A percentile compares a stretch with the other conserved stretches of the same genome.
These are phyloP conservation scores for Aspergillus sp. DNA, from an alignment of 2,329 filamentous ascomycete genomes.

Conservation along the genomic window DNA sequence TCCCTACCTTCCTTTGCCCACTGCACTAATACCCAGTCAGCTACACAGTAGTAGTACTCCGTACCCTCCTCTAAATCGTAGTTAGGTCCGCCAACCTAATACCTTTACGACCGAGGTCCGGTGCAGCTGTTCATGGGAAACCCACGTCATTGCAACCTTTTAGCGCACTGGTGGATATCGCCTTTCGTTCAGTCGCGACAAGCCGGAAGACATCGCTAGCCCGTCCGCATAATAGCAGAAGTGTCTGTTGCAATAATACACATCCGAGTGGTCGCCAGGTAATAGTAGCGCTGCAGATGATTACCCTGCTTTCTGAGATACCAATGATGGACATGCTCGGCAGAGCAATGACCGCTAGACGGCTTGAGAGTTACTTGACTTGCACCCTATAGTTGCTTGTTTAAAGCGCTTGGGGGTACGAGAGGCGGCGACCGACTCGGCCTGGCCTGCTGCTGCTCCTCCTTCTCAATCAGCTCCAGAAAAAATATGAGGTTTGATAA, in stretches of 20 bases:
- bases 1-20: not conserved
- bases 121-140: not conserved
- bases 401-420: conserved; percentile 4
- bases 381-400: conserved; percentile 17
- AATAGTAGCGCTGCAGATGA: not conserved
- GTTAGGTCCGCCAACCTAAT: not conserved
- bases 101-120: conserved; percentile 13
- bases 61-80: not conserved
- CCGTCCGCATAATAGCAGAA: not conserved
- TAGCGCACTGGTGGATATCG: not conserved
- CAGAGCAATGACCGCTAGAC: conserved; percentile 12
- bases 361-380: conserved; percentile 9
- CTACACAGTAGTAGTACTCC: not conserved
- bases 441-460: not conserved
- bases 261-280: not conserved
- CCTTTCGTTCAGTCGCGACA: not conserved
- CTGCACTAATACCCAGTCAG: not conserved
- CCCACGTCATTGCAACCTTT: conserved; percentile 3
- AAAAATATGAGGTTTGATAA: not conserved
- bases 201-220: not conserved
- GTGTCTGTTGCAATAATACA: not conserved
- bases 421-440: not conserved
- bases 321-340: conserved; percentile 2
- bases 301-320: not conserved
- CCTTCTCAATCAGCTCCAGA: not conserved